Base-by-base conservation (phyloP, 192 early-diverging fungal species). In the Gonapodya sp. region DNA sequence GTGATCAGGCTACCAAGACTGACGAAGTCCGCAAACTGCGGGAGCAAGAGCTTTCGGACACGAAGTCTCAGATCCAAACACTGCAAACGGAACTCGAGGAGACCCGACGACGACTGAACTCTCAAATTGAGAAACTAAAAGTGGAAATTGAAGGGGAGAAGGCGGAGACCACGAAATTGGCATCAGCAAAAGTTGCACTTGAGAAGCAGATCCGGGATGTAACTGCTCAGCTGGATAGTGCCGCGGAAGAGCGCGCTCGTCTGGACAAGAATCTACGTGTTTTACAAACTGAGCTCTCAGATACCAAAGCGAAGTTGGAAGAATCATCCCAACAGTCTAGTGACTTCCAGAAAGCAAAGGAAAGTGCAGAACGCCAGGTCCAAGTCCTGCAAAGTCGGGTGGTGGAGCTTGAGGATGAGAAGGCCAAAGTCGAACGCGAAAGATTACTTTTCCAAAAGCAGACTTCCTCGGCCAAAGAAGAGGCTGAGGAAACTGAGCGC, bases 321-420 rank as follows among this genome's bases (percentile, higher is more conserved):
- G 91, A 90, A 77, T 81, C 94, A n/a, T 92, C 92, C 35, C 86
- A 88, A 35, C 85, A 87, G 2, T 83, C 95, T 18, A 82, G 85
- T 14, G 93, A 95, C 80, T 84, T 89, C 73, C 86, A 87, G 36
- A 82, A 85, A 0, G 88, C 89, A 34, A 83, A 93, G 35, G 94
- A 95, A 16, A 85, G 87, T 36, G 82, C 93, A 1, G 95, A 96
- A 81, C 85, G 90, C 78, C 91, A 94, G 84, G 81, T 95, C 72
- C 80, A 84, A 16, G 79, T 84, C 2, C 79, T 88, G 16, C 87
- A 86, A 78, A 84, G 88, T 0, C 86, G 82, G 36, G 73, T 90
- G 0, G 93, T 94, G 18, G 90, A 90, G 72, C 85, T 86, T 37
- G 87, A 89, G 78, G 84, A 88, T 36, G 88, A 84, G 24, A 32